Evolutionary conservation across 2,329 filamentous ascomycete species (phyloP), one percentile per base, ranked within the genome.

Genomic region (Orbilia javanica): DNA sequence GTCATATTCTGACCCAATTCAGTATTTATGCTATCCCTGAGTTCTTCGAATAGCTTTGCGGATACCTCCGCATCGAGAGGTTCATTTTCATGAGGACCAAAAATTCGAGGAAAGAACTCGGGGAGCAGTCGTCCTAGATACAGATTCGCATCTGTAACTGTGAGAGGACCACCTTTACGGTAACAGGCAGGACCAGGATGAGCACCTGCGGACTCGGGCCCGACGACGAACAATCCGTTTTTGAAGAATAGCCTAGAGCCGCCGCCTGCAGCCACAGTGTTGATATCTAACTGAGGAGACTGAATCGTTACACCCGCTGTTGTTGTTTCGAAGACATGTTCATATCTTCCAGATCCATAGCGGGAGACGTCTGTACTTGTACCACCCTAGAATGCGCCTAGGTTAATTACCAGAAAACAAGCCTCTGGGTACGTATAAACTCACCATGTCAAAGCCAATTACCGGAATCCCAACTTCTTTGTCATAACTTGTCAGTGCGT

Each of bases 281-380:
- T 97, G 85, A 97, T 97, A 82, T 97, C 94, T 0, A 97, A 88
- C 82, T 97, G 94, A 0, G 94, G 94, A 0, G 92, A 94, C 82
- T 97, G 94, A 29, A 97, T 96, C 0, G 94, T 95, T 0, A 97
- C 93, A n/a, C 94, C 94, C 0, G 94, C 94, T 0, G 93, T 97
- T 0, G 93, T 97, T 0, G 94, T 97, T 84, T 97, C 94, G 81
- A 97, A 97, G 0, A 97, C 93, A 82, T 97, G 94, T 81, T 97
- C 94, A 82, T 97, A 95, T 68, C 93, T 88, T 15, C 94, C 94
- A 67, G 91, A 90, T 4, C 92, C 93, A 81, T 95, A 97, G 60
- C 94, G 88, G 36, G 93, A 96, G 8, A 97, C 93, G 83, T 97
- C 94, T 0, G 94, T 97, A 72, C 91, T 94, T 0, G 94, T 97